Base-by-base conservation (phyloP, 163 green algal species). In the Botryococcus braunii region DNA sequence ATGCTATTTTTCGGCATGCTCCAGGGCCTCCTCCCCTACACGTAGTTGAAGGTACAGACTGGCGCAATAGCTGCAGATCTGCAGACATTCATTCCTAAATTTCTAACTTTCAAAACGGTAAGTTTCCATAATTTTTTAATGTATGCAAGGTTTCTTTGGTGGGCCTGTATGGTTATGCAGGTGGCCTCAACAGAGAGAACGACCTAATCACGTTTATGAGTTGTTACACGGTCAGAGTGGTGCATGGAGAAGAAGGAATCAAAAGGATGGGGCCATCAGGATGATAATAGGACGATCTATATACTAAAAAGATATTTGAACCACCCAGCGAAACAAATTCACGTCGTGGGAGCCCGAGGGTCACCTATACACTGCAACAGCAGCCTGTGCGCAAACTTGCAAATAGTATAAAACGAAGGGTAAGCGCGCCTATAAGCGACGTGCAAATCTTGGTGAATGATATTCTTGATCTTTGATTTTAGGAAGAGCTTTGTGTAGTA, bases 381-480 rank as follows among this genome's bases (percentile, higher is more conserved):
- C 43, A 52, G 13, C 43, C 17, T 13, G 13, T 52, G 17, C 43
- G 13, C 43, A 27, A 13, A 27, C 43, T 52, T 27, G 43, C 43
- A 52, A 17, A 52, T 13, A 27, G 13, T 17, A 52, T 52, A 27
- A 13, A 52, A 11, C 31, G 9, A 65, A 4, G 32, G 25, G 11
- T 2, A 46, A 4, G 3, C 59, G n/a, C 36, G 49, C 59, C 34
- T 66, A 34, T 89, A 68, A 56, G 75, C 84, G 23, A 86, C 52
- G 72, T 87, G 76, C 29, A 91, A 59, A 69, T 88, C 79, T 25
- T 68, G 47, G 43, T 90, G 73, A 36, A 71, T 82, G 11, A 90
- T 46, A 72, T 88, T 82, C 6, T 86, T 64, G 63, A 82, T 74
- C n/a, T 69, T 81, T 6, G 86, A 47, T 58, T 83, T 79, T 31